Evolutionary conservation across 257 asterid species (phyloP).

Genomic region (Solanum sitiens): DNA sequence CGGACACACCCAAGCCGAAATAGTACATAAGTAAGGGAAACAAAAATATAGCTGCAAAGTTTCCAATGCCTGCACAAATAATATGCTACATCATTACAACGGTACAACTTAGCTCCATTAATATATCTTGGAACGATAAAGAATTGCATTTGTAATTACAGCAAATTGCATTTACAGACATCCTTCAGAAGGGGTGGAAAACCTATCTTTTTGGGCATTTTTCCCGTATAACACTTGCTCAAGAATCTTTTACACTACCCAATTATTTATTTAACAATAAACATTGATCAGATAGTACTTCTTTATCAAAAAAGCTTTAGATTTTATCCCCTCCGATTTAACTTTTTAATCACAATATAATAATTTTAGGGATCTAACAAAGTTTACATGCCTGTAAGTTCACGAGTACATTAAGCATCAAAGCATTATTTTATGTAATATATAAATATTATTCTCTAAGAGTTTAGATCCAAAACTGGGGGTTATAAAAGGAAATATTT

Average conservation of each 20-base stretch:
- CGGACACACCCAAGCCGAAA: slow-evolving; percentile 67
- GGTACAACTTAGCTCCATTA: background rate
- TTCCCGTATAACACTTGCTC: background rate
- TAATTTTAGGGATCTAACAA: background rate
- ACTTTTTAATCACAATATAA: background rate
- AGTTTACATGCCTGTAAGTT: background rate
- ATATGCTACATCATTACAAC: background rate
- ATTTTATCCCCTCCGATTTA: background rate
- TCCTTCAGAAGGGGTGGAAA: background rate
- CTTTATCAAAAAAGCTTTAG: background rate
- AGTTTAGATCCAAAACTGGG: background rate
- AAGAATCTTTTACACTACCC: background rate
- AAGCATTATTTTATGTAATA: background rate
- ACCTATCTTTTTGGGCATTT: background rate
- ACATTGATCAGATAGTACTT: background rate
- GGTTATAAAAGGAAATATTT: background rate
- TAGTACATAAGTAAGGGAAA: slow-evolving; percentile 68
- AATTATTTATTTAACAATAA: background rate
- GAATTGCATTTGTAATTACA: background rate
- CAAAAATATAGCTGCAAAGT: slow-evolving; percentile 58
- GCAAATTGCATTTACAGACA: background rate
- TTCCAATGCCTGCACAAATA: slow-evolving; percentile 68
- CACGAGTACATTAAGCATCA: background rate
- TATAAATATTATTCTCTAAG: background rate
- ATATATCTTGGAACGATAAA: background rate